A percentile compares a stretch with the other conserved stretches of the same genome.
Conservation (phyloP, 768 basidiomycete genomes). For the Lentinula detonsa region DNA sequence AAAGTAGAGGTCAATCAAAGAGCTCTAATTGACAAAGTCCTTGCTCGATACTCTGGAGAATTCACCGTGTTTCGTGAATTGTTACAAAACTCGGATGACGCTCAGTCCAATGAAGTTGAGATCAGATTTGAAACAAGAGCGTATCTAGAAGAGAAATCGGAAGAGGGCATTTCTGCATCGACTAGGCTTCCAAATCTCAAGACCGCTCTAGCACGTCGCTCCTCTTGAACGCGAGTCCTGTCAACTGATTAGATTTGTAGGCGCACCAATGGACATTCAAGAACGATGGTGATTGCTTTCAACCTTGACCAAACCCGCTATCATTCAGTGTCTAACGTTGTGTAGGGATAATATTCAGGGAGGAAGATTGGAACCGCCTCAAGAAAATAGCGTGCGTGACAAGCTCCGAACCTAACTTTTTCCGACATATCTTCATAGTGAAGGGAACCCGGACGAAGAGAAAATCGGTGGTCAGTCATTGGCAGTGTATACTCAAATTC, state of each 20-base stretch:
- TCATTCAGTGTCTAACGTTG: constrained; percentile 66
- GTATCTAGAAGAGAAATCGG: constrained; percentile 27
- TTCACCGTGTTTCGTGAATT: constrained; percentile 76
- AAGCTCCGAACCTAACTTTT: background rate
- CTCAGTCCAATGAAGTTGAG: constrained; percentile 67
- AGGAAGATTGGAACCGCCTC: constrained; percentile 83
- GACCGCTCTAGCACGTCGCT: constrained; percentile 43
- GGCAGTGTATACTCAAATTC: too few relatives aligned
- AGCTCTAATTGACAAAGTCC: constrained; percentile 94
- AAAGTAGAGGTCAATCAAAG: constrained; percentile 57
- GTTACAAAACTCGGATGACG: constrained; percentile 95
- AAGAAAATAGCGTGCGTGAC: constrained; percentile 69
- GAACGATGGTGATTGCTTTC: constrained; percentile 57
- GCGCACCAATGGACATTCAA: constrained; percentile 79
- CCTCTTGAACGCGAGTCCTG: background rate
- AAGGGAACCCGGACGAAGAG: constrained; percentile 91
- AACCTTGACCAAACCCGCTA: background rate
- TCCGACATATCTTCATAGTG: constrained; percentile 33
- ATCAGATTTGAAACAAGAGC: constrained; percentile 71
- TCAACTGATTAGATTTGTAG: constrained; percentile 25
- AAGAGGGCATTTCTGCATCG: constrained; percentile 3
- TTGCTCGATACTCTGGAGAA: constrained; percentile 93
- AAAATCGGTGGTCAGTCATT: constrained; percentile 59
- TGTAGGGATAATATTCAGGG: constrained; percentile 76
- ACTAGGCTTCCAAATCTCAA: constrained; percentile 55